Evolutionary conservation across 176 grass and related monocot genomes (phyloP), one percentile per base, ranked within the genome.

Genomic region (Poa pratensis): DNA sequence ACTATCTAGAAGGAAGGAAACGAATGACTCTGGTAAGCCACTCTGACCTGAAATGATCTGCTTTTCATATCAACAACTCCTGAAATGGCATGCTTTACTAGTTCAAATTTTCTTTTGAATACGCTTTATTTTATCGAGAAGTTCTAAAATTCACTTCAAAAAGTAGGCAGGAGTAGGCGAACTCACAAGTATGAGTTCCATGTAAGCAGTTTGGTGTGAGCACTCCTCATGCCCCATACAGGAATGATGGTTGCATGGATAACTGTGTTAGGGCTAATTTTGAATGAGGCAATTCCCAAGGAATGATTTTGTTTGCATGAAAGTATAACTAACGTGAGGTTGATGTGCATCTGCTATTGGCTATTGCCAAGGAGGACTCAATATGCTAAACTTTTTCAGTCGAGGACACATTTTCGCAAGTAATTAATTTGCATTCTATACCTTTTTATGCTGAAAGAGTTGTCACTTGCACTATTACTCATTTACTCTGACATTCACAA

Each of bases 1-100:
- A 97, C 76, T 93, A 91, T 84, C 86, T 97, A 43, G 95, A 97
- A 86, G 95, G 95, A 53, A 94, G 82, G 85, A 94, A 97, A 71
- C 84, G 83, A 73, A 97, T 97, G 95, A 93, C 92, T 58, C 79
- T 97, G 92, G 92, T 97, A 94, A 39, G 81, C 43, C 62, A 78
- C 73, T 86, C 40, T 60, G 53, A 73, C 18, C 12, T 63, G 45
- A 60, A 68, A 27, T 63, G 40, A 34, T 37, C 45, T 26, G 32
- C 7, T 95, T 78, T 95, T 79, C 55, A 71, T 35, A 82, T 88
- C 1, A 19, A 61, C 27, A 84, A n/a, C 74, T 53, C 53, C 70
- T 62, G 37, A 67, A 83, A 77, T 37, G 15, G 48, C 52, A 52
- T 76, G 60, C 9, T 60, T 77, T 57, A 58, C 70, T n/a, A 59